These are phyloP conservation scores for Rhizopus delemar DNA, from an alignment of 371 early-diverging fungal species.

Conservation along the genomic window DNA sequence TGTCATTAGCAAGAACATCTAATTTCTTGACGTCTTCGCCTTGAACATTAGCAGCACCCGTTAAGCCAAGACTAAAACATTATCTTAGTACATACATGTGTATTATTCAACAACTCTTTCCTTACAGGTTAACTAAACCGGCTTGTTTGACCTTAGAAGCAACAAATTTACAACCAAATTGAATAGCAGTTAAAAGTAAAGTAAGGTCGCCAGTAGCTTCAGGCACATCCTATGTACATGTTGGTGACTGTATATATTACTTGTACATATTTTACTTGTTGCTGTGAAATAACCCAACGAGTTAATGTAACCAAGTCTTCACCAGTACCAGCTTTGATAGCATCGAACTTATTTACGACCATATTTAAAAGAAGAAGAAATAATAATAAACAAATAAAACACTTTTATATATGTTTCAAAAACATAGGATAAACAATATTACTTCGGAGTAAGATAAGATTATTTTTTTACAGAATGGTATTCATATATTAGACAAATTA, in stretches of 20 bases:
- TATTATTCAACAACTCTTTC: constrained; percentile 7
- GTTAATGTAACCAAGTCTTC: constrained; percentile 95
- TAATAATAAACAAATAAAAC: constrained; percentile 3
- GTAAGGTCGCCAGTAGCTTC: constrained; percentile 96
- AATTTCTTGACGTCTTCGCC: constrained; percentile 96
- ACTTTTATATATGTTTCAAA: no score
- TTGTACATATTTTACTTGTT: constrained; percentile 58
- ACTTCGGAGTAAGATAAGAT: no score
- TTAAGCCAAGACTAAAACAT: constrained; percentile 76
- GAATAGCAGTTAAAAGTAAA: constrained; percentile 86
- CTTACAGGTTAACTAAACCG: constrained; percentile 91
- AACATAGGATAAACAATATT: no score
- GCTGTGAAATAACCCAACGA: constrained; percentile 88
- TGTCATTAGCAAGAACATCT: constrained; percentile 95
- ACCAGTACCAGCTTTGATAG: constrained; percentile 48
- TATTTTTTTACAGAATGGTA: no score
- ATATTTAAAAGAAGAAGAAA: constrained; percentile 7
- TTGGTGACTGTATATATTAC: not conserved
- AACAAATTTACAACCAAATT: constrained; percentile 96
- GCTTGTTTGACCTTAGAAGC: constrained; percentile 95
- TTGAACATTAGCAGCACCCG: constrained; percentile 87
- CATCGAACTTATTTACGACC: constrained; percentile 36
- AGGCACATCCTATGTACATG: constrained; percentile 48
- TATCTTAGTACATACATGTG: not conserved
- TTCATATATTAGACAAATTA: no score